phyloP scores from a whole-genome alignment of 2,329 filamentous ascomycete genomes.

The Cladosporium sp. region DNA sequence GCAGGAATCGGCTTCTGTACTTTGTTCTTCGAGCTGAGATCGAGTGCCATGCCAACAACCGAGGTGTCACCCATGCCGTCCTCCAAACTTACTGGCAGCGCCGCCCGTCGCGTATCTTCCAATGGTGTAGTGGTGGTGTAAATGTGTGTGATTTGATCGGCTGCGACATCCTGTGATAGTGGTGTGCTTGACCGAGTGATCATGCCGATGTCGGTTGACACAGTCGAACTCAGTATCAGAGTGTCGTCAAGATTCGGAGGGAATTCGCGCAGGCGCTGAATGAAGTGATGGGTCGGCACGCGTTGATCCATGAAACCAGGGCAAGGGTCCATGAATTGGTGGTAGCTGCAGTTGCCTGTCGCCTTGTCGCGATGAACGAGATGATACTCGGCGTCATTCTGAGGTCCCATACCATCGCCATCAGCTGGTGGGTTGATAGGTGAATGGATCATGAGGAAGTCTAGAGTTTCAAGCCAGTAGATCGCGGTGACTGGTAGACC shows the following conservation, averaged over 20 bases:
- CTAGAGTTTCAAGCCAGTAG: slow-evolving; percentile 82
- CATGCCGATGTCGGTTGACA: slow-evolving; percentile 75
- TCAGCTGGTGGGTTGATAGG: slow-evolving; percentile 39
- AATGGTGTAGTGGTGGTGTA: slow-evolving; percentile 73
- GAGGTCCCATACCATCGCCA: slow-evolving; percentile 23
- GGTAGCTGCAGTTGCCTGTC: slow-evolving; percentile 64
- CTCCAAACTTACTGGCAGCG: slow-evolving; percentile 64
- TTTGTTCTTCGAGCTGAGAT: slow-evolving; percentile 53
- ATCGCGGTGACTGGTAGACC: slow-evolving; percentile 54
- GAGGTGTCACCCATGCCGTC: slow-evolving; percentile 69
- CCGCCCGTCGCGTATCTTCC: slow-evolving; percentile 73
- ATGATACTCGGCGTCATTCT: slow-evolving; percentile 69
- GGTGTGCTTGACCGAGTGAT: slow-evolving; percentile 72
- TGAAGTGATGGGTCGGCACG: slow-evolving; percentile 71
- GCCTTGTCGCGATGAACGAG: slow-evolving; percentile 69
- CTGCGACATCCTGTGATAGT: slow-evolving; percentile 61
- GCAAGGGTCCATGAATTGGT: slow-evolving; percentile 72
- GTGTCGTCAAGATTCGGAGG: slow-evolving; percentile 77
- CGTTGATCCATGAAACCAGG: slow-evolving; percentile 54
- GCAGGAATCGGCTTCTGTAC: slow-evolving; percentile 30
- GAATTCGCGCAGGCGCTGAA: slow-evolving; percentile 76
- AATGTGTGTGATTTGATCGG: slow-evolving; percentile 61
- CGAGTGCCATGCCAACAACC: slow-evolving; percentile 75
- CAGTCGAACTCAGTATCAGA: slow-evolving; percentile 78
- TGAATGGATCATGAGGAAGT: slow-evolving; percentile 80